Evolutionary conservation across 805 yeast genomes (phyloP).

Genomic region (Candida sakaeoensis): DNA sequence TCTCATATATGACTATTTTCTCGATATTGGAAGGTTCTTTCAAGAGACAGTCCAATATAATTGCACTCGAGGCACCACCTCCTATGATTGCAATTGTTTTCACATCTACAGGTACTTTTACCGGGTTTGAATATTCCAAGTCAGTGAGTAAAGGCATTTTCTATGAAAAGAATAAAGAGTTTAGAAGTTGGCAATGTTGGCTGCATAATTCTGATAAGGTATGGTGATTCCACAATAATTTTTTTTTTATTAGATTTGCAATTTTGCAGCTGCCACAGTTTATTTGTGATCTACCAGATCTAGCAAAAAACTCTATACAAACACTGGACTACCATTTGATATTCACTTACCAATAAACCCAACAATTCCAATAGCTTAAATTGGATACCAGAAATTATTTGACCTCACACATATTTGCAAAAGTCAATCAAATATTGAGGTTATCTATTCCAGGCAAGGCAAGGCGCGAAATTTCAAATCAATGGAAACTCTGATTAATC

Average conservation of each 20-base stretch:
- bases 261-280: slow-evolving; percentile 6
- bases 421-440: too few species aligned
- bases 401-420: too few species aligned
- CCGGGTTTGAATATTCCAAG: slow-evolving; percentile 9
- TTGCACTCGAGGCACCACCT: slow-evolving; percentile 49
- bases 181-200: not conserved
- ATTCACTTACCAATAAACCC: too few species aligned
- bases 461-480: too few species aligned
- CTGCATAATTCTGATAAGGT: slow-evolving; percentile 3
- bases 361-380: too few species aligned
- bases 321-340: too few species aligned
- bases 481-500: too few species aligned
- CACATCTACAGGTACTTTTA: slow-evolving; percentile 13
- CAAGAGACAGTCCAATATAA: slow-evolving; percentile 33
- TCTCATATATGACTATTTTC: slow-evolving; percentile 35
- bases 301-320: too few species aligned
- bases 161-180: not conserved
- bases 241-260: not conserved
- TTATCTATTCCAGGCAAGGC: too few species aligned
- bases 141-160: slow-evolving; percentile 8
- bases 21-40: slow-evolving; percentile 26
- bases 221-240: slow-evolving; percentile 2
- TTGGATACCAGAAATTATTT: too few species aligned
- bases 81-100: slow-evolving; percentile 41
- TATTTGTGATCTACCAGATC: not conserved